Evolutionary conservation across 2,329 filamentous ascomycete genomes (phyloP).

Genomic region (Plenodomus tracheiphilus): DNA sequence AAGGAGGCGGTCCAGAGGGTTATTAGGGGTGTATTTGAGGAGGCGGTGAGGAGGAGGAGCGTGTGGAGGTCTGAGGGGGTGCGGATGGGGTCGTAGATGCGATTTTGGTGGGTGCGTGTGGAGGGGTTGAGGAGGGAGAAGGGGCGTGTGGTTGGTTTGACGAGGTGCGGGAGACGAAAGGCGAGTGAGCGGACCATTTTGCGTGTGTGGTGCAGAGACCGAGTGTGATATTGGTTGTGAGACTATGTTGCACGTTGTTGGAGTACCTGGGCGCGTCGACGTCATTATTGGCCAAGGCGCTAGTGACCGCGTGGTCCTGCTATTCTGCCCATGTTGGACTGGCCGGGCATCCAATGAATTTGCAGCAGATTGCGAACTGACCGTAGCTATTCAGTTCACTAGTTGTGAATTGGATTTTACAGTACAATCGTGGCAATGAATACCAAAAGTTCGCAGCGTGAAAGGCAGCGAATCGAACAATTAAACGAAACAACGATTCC

Average conservation of each 20-base stretch:
- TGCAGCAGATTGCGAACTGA: no score
- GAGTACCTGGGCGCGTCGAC: conserved; percentile 2
- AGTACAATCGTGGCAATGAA: no score
- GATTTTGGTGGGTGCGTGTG: conserved; percentile 27
- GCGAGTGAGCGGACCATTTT: conserved; percentile 5
- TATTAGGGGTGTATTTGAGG: conserved; percentile 49
- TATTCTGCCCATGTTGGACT: no score
- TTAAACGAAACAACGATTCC: neutral
- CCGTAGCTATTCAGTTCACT: no score
- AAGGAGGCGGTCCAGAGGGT: conserved; percentile 57
- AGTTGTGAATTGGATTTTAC: no score
- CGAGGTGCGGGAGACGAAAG: neutral
- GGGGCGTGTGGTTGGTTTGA: conserved; percentile 6
- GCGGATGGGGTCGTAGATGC: conserved; percentile 48
- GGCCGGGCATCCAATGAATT: no score
- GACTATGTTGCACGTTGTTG: neutral
- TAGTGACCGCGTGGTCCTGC: conserved; percentile 51
- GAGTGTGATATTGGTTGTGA: neutral
- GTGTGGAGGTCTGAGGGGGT: conserved; percentile 53
- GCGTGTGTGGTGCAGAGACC: neutral
- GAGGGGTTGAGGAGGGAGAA: conserved; percentile 22
- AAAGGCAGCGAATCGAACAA: no score
- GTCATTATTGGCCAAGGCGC: conserved; percentile 18
- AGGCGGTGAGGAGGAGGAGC: conserved; percentile 52
- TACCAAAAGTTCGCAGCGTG: no score